Base-by-base conservation (phyloP, 805 yeast species). In the Candida oleophila region DNA sequence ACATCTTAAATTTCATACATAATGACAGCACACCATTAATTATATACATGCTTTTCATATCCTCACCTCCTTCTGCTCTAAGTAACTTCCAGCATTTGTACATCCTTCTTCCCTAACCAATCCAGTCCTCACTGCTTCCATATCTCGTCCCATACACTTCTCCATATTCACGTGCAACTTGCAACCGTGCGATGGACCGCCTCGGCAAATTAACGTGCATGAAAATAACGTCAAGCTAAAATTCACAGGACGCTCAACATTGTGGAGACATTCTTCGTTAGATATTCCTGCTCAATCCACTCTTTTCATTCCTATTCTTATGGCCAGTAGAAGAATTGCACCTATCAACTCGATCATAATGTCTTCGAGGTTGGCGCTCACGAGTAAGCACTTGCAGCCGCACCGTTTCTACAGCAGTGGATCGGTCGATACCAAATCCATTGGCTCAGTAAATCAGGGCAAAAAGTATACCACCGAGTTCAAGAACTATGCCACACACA, bases 401-500 rank as follows among this genome's bases (percentile, higher is more conserved):
- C 36, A 9, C 12, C 42, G 50, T 19, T 36, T 41, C 19, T 11
- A 19, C 15, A 41, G 43, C n/a, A 5, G 33, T 11, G 22, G 11
- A 4, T 3, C 15, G 11, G 22, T 38, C 4, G 41, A 38, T 4
- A 7, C 16, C 4, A 36, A 36, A 14, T 9, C 16, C 22, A 22
- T 41, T 15, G 35, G 35, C 5, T 21, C 25, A 3, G 43, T 41
- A 9, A 41, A n/a, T 21, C 43, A 56, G 38, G 77, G 77, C 3
- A 47, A 67, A 34, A 71, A 71, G 50, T 69, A 55, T 49, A 57
- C 75, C 1, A n/a, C 59, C 4, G 55, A 49, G 22, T 73, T 55
- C 66, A 75, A 73, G 48, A 72, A 73, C 36, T 84, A 80, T 49
- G 65, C 66, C 45, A 59, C 76, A 15, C 57, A 64, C 47, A 53